phyloP scores from a whole-genome alignment of 192 early-diverging fungal genomes.

The Dispira parvispora region DNA sequence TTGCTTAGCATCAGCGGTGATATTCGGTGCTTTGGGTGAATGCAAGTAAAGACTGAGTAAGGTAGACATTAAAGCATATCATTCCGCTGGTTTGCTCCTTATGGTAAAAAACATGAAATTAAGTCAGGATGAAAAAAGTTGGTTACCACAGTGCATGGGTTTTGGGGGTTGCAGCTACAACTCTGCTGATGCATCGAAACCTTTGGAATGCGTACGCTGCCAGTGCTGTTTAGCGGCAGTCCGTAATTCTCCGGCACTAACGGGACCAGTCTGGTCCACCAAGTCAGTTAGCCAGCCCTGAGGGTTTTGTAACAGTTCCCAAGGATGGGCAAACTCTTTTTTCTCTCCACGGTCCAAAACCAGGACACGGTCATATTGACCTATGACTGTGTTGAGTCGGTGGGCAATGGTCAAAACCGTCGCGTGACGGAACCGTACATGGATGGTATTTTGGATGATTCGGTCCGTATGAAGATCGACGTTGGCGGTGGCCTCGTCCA shows the following conservation, averaged over 20 bases:
- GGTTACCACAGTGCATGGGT: not conserved
- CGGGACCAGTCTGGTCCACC: conserved; percentile 8
- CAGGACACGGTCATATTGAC: conserved; percentile 40
- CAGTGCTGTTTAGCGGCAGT: not conserved
- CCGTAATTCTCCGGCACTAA: not conserved
- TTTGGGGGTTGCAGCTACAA: not conserved
- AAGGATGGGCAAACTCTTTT: conserved; percentile 17
- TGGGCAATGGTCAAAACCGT: conserved; percentile 62
- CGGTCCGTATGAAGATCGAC: conserved; percentile 43
- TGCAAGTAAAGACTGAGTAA: too few species aligned
- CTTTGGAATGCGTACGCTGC: not conserved
- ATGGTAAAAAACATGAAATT: too few species aligned
- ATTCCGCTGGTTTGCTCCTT: too few species aligned
- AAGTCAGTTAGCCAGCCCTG: conserved; percentile 9
- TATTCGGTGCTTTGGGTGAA: too few species aligned
- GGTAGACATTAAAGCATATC: too few species aligned
- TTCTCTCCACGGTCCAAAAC: conserved; percentile 31
- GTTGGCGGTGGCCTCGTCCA: conserved; percentile 65
- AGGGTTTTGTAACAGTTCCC: conserved; percentile 6
- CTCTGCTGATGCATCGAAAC: not conserved
- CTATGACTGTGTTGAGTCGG: conserved; percentile 50
- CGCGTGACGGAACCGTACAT: conserved; percentile 31
- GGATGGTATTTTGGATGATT: conserved; percentile 50
- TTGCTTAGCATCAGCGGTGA: too few species aligned
- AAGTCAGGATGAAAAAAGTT: too few species aligned